Evolutionary conservation across 345 rosid genomes (phyloP).

Genomic region (Clausena lansium): DNA sequence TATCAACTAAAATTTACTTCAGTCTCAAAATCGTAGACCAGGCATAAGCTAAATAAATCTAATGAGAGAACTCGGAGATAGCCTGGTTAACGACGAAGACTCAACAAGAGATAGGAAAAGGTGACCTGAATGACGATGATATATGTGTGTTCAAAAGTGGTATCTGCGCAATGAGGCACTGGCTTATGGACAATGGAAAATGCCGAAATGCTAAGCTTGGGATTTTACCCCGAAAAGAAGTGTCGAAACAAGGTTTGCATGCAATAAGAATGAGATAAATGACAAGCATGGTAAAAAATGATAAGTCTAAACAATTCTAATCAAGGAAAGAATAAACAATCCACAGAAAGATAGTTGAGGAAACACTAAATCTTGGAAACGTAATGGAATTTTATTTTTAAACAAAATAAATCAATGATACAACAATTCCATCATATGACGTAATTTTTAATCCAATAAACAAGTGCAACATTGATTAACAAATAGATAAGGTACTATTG

Average conservation of each 20-base stretch:
- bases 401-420: background rate
- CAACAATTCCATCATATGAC: background rate
- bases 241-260: background rate
- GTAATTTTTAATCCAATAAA: background rate
- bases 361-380: background rate
- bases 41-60: background rate
- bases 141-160: background rate
- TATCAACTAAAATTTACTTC: no score
- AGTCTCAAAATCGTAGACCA: background rate
- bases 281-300: background rate
- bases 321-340: background rate
- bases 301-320: background rate
- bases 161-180: background rate
- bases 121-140: background rate
- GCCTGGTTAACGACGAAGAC: background rate
- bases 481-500: background rate
- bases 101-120: background rate
- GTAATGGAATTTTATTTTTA: background rate
- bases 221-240: background rate
- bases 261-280: background rate
- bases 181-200: background rate
- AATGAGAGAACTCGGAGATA: background rate
- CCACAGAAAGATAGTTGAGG: background rate
- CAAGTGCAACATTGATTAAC: background rate
- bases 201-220: background rate